Percentiles rank a stretch among this genome's conserved stretches.
These are phyloP conservation scores for Diutina ranongensis DNA, from an alignment of 1,139 yeast species.

Conservation along the genomic window DNA sequence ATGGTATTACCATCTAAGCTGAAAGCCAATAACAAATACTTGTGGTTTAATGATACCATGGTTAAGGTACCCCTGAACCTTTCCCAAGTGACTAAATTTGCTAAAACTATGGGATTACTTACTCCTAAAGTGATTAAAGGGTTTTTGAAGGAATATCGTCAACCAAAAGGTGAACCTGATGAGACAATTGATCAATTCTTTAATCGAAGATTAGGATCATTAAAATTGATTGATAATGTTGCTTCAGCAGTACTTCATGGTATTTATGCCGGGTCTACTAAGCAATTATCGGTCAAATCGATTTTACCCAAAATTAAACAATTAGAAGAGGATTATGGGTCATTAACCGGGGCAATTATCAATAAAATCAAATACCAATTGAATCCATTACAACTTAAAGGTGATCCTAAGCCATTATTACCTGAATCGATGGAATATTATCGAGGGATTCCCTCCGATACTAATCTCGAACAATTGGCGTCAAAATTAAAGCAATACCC, in stretches of 20 bases:
- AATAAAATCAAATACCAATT: neutral
- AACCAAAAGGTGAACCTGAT: slow-evolving; percentile 27
- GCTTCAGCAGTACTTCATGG: slow-evolving; percentile 83
- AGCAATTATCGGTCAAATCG: slow-evolving; percentile 52
- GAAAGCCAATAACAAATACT: slow-evolving; percentile 50
- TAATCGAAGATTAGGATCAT: slow-evolving; percentile 53
- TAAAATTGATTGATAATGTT: slow-evolving; percentile 46
- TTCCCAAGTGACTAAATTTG: slow-evolving; percentile 46
- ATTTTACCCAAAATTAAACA: slow-evolving; percentile 41
- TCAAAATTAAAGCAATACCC: slow-evolving; percentile 33
- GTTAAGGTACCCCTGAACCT: slow-evolving; percentile 13
- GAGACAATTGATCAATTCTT: slow-evolving; percentile 66
- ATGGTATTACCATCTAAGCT: slow-evolving; percentile 38
- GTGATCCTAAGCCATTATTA: neutral
- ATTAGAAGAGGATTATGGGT: slow-evolving; percentile 50
- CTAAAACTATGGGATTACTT: no score
- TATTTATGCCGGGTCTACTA: slow-evolving; percentile 78
- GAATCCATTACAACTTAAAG: neutral
- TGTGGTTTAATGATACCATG: slow-evolving; percentile 24
- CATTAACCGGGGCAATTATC: slow-evolving; percentile 28
- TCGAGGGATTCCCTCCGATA: slow-evolving; percentile 7
- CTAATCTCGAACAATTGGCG: slow-evolving; percentile 26
- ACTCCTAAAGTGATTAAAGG: no score
- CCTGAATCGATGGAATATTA: neutral
- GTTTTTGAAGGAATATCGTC: no score